phyloP scores from a whole-genome alignment of 208 protist genomes.

The Leishmania lainsoni region DNA sequence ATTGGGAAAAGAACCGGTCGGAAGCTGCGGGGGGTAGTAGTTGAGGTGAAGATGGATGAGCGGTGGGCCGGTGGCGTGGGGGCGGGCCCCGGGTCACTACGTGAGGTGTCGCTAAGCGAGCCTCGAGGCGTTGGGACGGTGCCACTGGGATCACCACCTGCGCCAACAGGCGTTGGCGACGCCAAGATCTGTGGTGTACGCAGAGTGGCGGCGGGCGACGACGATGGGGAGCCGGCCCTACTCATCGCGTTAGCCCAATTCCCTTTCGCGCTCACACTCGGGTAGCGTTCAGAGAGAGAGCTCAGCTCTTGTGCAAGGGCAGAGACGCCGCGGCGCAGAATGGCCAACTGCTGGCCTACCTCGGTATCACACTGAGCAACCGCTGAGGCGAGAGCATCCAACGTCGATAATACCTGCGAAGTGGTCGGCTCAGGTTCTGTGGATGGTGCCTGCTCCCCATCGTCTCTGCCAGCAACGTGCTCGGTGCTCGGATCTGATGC shows the following conservation, averaged over 20 bases:
- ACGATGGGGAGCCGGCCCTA: not conserved
- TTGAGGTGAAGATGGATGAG: not conserved
- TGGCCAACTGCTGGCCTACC: slow-evolving; percentile 28
- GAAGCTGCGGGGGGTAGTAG: not conserved
- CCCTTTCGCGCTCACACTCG: slow-evolving; percentile 4
- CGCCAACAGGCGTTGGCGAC: not conserved
- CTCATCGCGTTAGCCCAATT: not conserved
- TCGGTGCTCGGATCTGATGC: not conserved
- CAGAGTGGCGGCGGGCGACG: not conserved
- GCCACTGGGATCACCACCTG: not conserved
- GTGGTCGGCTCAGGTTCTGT: not conserved
- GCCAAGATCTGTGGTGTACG: slow-evolving; percentile 19
- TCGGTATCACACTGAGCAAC: slow-evolving; percentile 29
- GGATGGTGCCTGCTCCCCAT: not conserved
- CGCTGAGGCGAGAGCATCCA: slow-evolving; percentile 22
- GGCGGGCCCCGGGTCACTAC: not conserved
- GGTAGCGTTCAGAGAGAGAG: slow-evolving; percentile 24
- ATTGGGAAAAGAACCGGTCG: not conserved
- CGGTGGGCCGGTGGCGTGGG: not conserved
- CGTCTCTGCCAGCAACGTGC: not conserved
- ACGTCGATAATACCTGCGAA: slow-evolving; percentile 17
- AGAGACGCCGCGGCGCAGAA: slow-evolving; percentile 34
- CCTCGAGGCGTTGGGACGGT: not conserved
- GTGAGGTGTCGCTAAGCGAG: not conserved
- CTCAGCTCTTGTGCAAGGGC: slow-evolving; percentile 26